phyloP scores from a whole-genome alignment of 2,329 filamentous ascomycete species.

The Xylaria polymorpha region DNA sequence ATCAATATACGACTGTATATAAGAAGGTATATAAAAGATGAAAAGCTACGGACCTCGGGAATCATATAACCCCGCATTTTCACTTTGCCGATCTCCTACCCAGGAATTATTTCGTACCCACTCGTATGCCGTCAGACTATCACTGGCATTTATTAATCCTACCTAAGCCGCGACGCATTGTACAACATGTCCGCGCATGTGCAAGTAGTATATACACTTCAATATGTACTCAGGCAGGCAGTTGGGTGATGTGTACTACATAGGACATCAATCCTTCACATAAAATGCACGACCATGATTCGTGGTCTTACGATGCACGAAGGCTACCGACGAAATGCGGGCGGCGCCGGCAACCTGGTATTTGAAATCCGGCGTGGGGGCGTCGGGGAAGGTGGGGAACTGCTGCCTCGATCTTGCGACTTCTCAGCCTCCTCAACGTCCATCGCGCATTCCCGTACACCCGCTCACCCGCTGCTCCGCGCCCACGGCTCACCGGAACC shows the following conservation, averaged over 20 bases:
- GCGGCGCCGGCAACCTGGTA: conserved; percentile 26
- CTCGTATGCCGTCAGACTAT: not conserved
- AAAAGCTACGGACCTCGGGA: not conserved
- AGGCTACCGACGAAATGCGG: conserved; percentile 16
- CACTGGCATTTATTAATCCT: not conserved
- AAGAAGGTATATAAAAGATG: not conserved
- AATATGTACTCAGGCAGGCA: not conserved
- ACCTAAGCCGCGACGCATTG: not conserved
- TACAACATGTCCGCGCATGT: not conserved
- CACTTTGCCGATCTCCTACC: not conserved
- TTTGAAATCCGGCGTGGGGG: conserved; percentile 40
- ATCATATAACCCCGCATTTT: not conserved
- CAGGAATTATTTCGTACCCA: not conserved
- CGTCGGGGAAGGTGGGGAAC: conserved; percentile 33
- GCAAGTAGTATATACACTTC: not conserved
- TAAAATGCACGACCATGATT: conserved; percentile 8
- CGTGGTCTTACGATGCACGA: conserved; percentile 3
- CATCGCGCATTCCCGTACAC: not conserved
- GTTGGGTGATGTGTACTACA: not conserved
- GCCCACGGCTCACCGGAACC: conserved; percentile 24
- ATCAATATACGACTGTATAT: not conserved
- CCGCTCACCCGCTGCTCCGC: conserved; percentile 5
- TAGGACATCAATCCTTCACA: not conserved
- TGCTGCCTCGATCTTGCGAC: conserved; percentile 7
- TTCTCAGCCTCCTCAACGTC: conserved; percentile 23